Conservation (phyloP, 202 grass and related monocot genomes). For the Eragrostis tef region DNA sequence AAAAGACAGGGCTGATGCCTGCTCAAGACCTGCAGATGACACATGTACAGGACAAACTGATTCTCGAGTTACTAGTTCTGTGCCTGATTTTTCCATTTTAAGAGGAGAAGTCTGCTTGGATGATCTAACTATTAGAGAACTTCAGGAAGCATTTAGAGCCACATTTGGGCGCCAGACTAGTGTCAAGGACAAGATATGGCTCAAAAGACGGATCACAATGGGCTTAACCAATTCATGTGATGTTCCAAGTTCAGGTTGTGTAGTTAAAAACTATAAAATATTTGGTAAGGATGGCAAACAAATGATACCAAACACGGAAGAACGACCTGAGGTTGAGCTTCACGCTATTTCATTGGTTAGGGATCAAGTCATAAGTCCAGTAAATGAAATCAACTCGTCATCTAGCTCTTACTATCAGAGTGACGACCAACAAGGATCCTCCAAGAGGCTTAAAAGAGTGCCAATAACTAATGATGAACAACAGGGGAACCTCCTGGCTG, state of each 20-base stretch:
- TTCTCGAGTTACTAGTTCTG: conserved; percentile 61
- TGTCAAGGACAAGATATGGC: conserved; percentile 99
- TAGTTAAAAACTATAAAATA: conserved; percentile 86
- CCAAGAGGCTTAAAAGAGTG: conserved; percentile 56
- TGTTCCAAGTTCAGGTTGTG: conserved; percentile 82
- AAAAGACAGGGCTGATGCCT: conserved; percentile 71
- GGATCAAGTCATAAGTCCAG: conserved; percentile 43
- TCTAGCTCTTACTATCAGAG: conserved; percentile 53
- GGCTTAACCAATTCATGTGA: conserved; percentile 83
- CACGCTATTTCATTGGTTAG: conserved; percentile 43
- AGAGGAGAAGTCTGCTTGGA: conserved; percentile 85
- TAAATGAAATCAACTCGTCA: conserved; percentile 47
- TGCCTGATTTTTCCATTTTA: conserved; percentile 92
- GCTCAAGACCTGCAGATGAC: conserved; percentile 54
- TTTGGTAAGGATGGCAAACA: conserved; percentile 56
- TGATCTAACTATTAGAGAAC: conserved; percentile 88
- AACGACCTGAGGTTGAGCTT: conserved; percentile 42
- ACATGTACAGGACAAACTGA: conserved; percentile 52
- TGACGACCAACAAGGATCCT: conserved; percentile 56
- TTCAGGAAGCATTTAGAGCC: conserved; percentile 91
- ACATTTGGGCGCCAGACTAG: conserved; percentile 90
- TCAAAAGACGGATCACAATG: conserved; percentile 91
- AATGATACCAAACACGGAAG: conserved; percentile 26
- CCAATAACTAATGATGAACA: conserved; percentile 47
- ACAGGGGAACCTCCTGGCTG: conserved; percentile 43